Evolutionary conservation across 306 rosid species (phyloP).

Genomic region (Amphicarpaea edgeworthii): DNA sequence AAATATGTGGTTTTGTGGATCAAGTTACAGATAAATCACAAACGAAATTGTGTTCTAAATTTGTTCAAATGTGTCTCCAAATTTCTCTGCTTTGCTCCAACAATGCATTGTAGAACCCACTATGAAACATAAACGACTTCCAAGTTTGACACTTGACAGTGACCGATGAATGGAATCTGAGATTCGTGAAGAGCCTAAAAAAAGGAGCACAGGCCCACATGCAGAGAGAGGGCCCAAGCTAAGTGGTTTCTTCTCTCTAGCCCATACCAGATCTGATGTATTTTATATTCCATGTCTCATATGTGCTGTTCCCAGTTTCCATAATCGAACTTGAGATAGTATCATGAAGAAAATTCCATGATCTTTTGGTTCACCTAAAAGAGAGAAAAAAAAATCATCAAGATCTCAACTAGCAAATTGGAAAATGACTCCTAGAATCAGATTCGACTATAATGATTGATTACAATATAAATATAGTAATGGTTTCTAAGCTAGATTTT

Average conservation of each 20-base stretch:
- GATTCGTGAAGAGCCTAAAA: not conserved
- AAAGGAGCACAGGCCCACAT: not conserved
- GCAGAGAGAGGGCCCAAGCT: not conserved
- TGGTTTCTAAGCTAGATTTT: not conserved
- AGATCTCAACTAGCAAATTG: not conserved
- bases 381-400: not conserved
- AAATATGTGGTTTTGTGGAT: not conserved
- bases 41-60: not conserved
- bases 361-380: not conserved
- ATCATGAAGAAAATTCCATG: not conserved
- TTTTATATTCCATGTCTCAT: conserved; percentile 3
- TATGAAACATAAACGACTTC: conserved; percentile 11
- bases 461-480: not conserved
- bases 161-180: conserved; percentile 26
- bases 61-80: not conserved
- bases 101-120: not conserved
- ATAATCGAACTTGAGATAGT: not conserved
- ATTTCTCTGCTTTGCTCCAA: not conserved
- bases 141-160: conserved; percentile 25
- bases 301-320: not conserved
- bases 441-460: not conserved
- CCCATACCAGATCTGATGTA: not conserved
- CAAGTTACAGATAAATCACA: not conserved
- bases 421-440: conserved; percentile 12
- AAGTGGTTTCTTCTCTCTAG: not conserved